A percentile compares a stretch with the other conserved stretches of the same genome.
Evolutionary conservation across 257 asterid genomes (phyloP).

Genomic region (Craterostigma plantagineum): DNA sequence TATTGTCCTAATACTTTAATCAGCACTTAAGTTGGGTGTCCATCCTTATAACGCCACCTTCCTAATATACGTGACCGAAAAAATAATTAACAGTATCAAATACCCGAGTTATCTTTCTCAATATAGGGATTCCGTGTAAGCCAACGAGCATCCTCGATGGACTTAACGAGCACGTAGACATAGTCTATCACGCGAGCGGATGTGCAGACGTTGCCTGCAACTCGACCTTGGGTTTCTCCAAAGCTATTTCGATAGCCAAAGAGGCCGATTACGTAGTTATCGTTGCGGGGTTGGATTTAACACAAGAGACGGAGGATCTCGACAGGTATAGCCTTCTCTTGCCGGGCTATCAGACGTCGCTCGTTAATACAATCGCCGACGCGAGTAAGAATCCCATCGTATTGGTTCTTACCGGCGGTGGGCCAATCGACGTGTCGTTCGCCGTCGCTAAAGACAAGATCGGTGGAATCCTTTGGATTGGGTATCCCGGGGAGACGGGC

Average conservation of each 20-base stretch:
- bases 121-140: constrained; percentile 70
- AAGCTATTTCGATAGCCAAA: constrained; percentile 46
- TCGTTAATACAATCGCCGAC: constrained; percentile 39
- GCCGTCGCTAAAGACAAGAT: constrained; percentile 38
- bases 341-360: constrained; percentile 67
- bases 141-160: constrained; percentile 44
- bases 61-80: neutral
- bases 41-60: too few relatives aligned
- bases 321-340: constrained; percentile 85
- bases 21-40: too few relatives aligned
- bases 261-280: constrained; percentile 49
- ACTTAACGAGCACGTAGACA: constrained; percentile 25
- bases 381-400: constrained; percentile 48
- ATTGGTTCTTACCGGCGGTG: constrained; percentile 81
- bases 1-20: too few relatives aligned
- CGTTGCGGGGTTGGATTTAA: constrained; percentile 70
- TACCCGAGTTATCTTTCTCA: neutral
- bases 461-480: constrained; percentile 82
- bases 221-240: constrained; percentile 30
- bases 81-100: neutral
- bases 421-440: constrained; percentile 73
- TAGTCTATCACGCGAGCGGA: constrained; percentile 44
- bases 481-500: constrained; percentile 95
- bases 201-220: constrained; percentile 58
- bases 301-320: constrained; percentile 72